Evolutionary conservation across 306 rosid genomes (phyloP).

Genomic region (Vigna nakashimae): DNA sequence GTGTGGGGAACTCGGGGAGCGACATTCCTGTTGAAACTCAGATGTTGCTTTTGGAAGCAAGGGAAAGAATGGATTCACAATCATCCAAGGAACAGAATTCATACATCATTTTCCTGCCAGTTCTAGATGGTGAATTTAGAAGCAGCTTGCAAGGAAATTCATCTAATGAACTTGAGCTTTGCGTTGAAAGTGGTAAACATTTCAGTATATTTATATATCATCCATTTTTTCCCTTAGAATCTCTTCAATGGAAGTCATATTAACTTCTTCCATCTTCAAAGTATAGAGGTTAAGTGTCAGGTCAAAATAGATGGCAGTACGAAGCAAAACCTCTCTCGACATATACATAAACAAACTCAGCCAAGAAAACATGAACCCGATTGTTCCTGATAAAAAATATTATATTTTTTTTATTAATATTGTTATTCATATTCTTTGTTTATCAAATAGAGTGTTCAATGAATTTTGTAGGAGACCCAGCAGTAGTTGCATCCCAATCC

Average conservation of each 20-base stretch:
- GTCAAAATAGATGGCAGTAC: too few species aligned
- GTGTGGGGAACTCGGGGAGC: conserved; percentile 26
- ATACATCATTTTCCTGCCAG: conserved; percentile 34
- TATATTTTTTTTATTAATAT: not conserved
- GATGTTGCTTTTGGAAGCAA: conserved; percentile 34
- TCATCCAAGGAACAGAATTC: conserved; percentile 20
- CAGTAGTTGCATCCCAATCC: conserved; percentile 17
- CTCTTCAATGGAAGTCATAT: too few species aligned
- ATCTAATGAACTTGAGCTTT: conserved; percentile 35
- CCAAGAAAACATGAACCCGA: not conserved
- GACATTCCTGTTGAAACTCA: conserved; percentile 35
- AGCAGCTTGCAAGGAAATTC: conserved; percentile 40
- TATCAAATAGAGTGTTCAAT: not conserved
- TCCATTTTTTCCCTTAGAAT: not conserved
- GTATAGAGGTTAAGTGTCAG: not conserved
- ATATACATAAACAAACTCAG: not conserved
- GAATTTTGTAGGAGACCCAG: conserved; percentile 31
- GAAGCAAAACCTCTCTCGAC: not conserved
- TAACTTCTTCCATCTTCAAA: not conserved
- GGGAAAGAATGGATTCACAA: conserved; percentile 22
- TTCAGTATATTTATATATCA: not conserved
- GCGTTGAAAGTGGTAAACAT: conserved; percentile 40
- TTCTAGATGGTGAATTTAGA: conserved; percentile 38
- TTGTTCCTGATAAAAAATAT: not conserved
- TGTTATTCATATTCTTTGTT: not conserved